Conservation (phyloP, 345 rosid species). For the Moricandia arvensis region DNA sequence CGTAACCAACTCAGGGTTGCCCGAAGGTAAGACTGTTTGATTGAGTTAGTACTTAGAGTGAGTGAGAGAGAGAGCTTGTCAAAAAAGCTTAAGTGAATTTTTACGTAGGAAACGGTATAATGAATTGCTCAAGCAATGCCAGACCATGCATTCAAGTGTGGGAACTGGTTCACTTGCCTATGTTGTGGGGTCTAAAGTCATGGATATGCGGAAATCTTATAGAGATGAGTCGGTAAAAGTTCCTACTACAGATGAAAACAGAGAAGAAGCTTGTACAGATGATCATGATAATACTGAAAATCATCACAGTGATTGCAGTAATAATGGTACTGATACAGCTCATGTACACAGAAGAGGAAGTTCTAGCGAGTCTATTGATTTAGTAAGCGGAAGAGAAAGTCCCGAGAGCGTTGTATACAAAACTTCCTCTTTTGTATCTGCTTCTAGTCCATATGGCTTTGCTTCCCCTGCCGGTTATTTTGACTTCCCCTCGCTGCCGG, state of each 20-base stretch:
- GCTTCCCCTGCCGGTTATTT: slow-evolving; percentile 48
- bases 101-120: slow-evolving; percentile 62
- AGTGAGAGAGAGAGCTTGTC: neutral
- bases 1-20: slow-evolving; percentile 70
- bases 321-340: slow-evolving; percentile 54
- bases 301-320: slow-evolving; percentile 46
- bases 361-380: slow-evolving; percentile 59
- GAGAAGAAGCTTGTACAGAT: slow-evolving; percentile 40
- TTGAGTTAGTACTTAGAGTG: neutral
- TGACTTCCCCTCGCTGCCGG: slow-evolving; percentile 72
- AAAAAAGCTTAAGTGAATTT: neutral
- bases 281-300: slow-evolving; percentile 43
- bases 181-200: slow-evolving; percentile 86
- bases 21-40: slow-evolving; percentile 51
- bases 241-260: slow-evolving; percentile 43
- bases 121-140: slow-evolving; percentile 74
- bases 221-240: slow-evolving; percentile 54
- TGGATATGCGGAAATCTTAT: slow-evolving; percentile 86
- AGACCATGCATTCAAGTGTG: slow-evolving; percentile 81
- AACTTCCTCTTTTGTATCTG: slow-evolving; percentile 48
- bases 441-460: slow-evolving; percentile 41
- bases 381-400: slow-evolving; percentile 56
- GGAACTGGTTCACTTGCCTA: slow-evolving; percentile 94
- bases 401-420: slow-evolving; percentile 51
- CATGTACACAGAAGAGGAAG: slow-evolving; percentile 50